Evolutionary conservation across 495 filamentous ascomycete genomes (phyloP).

Genomic region (Xylaria nigripes): DNA sequence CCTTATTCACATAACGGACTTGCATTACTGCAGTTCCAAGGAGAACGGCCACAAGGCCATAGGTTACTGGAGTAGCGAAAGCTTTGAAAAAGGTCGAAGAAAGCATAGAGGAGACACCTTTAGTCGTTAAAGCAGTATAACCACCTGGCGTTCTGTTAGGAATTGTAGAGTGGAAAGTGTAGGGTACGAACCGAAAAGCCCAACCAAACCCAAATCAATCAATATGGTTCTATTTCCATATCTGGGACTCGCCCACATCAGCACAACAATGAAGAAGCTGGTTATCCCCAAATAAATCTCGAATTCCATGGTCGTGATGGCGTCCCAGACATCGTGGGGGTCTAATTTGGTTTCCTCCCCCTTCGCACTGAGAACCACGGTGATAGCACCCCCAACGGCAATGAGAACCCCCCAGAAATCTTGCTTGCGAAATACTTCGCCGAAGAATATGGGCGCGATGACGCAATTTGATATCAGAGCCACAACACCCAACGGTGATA

Average conservation of each 20-base stretch:
- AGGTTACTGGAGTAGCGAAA: constrained; percentile 86
- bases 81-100: constrained; percentile 80
- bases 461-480: constrained; percentile 93
- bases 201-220: constrained; percentile 89
- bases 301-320: constrained; percentile 85
- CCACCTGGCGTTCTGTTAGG: constrained; percentile 53
- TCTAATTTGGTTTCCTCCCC: constrained; percentile 83
- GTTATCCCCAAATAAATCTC: constrained; percentile 81
- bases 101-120: constrained; percentile 89
- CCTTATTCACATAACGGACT: constrained; percentile 91
- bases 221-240: constrained; percentile 81
- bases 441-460: constrained; percentile 86
- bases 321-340: constrained; percentile 79
- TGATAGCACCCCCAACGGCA: constrained; percentile 79
- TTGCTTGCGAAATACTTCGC: constrained; percentile 76
- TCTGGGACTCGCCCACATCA: constrained; percentile 73
- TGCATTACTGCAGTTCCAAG: constrained; percentile 84
- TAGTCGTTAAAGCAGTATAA: constrained; percentile 92
- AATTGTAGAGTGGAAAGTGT: background rate
- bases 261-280: constrained; percentile 54
- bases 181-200: constrained; percentile 66
- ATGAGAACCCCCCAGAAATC: constrained; percentile 84
- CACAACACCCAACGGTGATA: constrained; percentile 92
- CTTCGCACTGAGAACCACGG: constrained; percentile 87
- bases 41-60: constrained; percentile 68